Conservation (phyloP, 73 alveolate species). For the Chromera velia region DNA sequence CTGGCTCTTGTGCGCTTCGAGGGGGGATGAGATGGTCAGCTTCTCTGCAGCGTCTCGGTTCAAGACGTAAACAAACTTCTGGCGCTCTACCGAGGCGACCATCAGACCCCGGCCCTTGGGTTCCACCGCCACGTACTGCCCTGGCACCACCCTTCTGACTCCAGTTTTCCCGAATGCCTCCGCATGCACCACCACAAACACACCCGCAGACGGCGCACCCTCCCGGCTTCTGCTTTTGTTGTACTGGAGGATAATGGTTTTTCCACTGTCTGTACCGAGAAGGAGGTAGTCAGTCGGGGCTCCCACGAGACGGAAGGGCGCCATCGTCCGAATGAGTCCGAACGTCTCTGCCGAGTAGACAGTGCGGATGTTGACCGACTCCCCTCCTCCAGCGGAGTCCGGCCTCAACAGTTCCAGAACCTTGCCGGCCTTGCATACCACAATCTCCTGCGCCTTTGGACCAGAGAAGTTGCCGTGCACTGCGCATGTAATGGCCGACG, state of each 20-base stretch:
- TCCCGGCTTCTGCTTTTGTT: slow-evolving; percentile 51
- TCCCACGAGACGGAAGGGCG: slow-evolving; percentile 83
- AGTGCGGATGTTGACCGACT: slow-evolving; percentile 27
- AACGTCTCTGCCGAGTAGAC: slow-evolving; percentile 10
- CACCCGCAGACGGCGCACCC: neutral
- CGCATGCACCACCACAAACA: slow-evolving; percentile 81
- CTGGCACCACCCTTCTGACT: slow-evolving; percentile 91
- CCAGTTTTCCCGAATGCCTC: slow-evolving; percentile 99
- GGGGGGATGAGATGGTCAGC: slow-evolving; percentile 87
- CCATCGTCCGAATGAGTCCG: slow-evolving; percentile 67
- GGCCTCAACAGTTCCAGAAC: slow-evolving; percentile 57
- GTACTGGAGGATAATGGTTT: slow-evolving; percentile 73
- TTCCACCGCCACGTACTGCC: slow-evolving; percentile 96
- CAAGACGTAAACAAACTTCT: slow-evolving; percentile 93
- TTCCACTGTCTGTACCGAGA: slow-evolving; percentile 84
- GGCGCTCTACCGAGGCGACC: slow-evolving; percentile 97
- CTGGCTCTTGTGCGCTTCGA: slow-evolving; percentile 86
- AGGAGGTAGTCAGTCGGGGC: slow-evolving; percentile 66
- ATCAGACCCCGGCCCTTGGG: slow-evolving; percentile 97
- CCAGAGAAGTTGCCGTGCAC: slow-evolving; percentile 95
- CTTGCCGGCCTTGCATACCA: slow-evolving; percentile 70
- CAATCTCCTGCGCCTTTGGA: slow-evolving; percentile 85
- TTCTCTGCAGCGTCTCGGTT: slow-evolving; percentile 85
- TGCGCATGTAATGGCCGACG: slow-evolving; percentile 55
- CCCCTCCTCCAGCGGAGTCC: slow-evolving; percentile 35